Evolutionary conservation across 2,329 filamentous ascomycete species (phyloP).

Genomic region (Fusarium devonianum): DNA sequence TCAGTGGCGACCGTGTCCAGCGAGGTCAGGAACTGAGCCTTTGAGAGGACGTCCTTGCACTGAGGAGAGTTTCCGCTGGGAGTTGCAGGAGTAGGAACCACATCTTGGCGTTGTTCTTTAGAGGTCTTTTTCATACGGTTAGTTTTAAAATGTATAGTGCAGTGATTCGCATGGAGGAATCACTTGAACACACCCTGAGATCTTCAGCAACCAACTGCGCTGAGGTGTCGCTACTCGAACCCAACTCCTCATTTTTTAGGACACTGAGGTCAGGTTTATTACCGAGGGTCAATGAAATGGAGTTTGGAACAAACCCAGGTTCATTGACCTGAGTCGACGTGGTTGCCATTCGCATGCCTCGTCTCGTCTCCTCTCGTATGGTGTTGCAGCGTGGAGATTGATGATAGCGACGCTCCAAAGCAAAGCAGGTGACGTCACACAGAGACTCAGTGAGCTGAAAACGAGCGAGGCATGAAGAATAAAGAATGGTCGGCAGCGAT

Average conservation of each 20-base stretch:
- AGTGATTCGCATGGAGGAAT: neutral
- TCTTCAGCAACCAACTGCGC: neutral
- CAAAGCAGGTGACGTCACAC: neutral
- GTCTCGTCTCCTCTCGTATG: neutral
- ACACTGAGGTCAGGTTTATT: constrained; percentile 8
- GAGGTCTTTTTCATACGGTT: too few species aligned
- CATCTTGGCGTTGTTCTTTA: too few species aligned
- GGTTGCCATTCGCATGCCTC: constrained; percentile 8
- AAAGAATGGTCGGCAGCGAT: too few species aligned
- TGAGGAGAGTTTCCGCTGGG: constrained; percentile 4
- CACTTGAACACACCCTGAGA: constrained; percentile 14
- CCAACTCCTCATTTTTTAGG: neutral
- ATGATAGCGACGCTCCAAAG: neutral
- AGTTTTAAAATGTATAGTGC: too few species aligned
- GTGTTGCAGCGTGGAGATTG: neutral
- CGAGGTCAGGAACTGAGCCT: constrained; percentile 1
- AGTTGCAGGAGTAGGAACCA: neutral
- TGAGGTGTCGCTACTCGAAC: neutral
- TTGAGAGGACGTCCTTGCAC: constrained; percentile 5
- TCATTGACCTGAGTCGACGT: neutral
- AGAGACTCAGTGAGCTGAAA: neutral
- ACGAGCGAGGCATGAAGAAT: too few species aligned
- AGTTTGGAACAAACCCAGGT: neutral
- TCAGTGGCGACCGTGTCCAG: constrained; percentile 17
- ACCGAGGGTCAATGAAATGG: neutral